Conservation (phyloP, 805 yeast genomes). For the Candida boleticola region DNA sequence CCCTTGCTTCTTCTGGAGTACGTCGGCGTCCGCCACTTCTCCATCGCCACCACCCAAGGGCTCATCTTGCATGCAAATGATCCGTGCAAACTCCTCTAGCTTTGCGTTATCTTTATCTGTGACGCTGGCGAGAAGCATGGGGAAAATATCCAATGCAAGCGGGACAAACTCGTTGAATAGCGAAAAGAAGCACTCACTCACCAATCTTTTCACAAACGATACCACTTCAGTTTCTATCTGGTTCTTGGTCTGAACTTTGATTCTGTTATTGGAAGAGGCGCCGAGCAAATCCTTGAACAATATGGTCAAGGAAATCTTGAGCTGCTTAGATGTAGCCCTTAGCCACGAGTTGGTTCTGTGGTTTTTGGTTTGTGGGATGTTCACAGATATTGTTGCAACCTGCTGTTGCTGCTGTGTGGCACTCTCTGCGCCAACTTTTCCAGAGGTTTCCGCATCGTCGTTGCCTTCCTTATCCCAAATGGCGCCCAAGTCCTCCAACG, state of each 20-base stretch:
- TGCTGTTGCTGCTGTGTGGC: not conserved
- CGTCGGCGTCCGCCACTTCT: slow-evolving; percentile 2
- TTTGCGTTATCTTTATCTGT: slow-evolving; percentile 7
- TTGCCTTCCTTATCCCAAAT: slow-evolving; percentile 9
- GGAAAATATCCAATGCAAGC: slow-evolving; percentile 26
- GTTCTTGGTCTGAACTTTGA: slow-evolving; percentile 22
- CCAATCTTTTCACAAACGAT: slow-evolving; percentile 19
- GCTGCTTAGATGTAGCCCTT: slow-evolving; percentile 35
- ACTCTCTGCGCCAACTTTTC: not conserved
- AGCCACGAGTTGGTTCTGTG: slow-evolving; percentile 33
- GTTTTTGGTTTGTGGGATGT: slow-evolving; percentile 1
- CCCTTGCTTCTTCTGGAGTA: slow-evolving; percentile 3
- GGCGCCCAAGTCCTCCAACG: slow-evolving; percentile 12
- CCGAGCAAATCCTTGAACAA: slow-evolving; percentile 30
- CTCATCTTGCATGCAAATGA: slow-evolving; percentile 5
- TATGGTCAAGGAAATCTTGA: slow-evolving; percentile 30
- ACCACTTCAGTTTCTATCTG: slow-evolving; percentile 21
- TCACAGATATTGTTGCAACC: slow-evolving; percentile 3
- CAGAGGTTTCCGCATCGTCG: not conserved
- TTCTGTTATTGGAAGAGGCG: slow-evolving; percentile 13
- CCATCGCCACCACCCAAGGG: slow-evolving; percentile 5
- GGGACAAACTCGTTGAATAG: slow-evolving; percentile 30
- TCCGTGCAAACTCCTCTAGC: slow-evolving; percentile 7
- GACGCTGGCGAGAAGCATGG: slow-evolving; percentile 18
- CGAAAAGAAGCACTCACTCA: slow-evolving; percentile 27